Conservation (phyloP, 2,329 filamentous ascomycete species). For the Pseudocercospora ulei region DNA sequence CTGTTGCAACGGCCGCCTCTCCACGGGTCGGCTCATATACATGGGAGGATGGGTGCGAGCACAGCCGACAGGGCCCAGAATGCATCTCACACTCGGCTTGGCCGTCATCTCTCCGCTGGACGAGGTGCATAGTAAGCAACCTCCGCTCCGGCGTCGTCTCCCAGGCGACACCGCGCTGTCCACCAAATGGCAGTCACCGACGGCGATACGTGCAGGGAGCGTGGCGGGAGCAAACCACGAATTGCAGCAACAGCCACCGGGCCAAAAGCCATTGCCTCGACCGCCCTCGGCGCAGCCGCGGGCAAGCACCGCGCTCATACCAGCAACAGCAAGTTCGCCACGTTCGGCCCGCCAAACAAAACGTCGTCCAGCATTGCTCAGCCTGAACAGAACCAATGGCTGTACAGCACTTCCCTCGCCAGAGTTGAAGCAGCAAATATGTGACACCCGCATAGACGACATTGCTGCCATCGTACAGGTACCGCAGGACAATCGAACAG, state of each 20-base stretch:
- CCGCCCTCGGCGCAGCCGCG: conserved; percentile 8
- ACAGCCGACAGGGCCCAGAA: not conserved
- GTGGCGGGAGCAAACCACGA: conserved; percentile 1
- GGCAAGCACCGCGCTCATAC: conserved; percentile 13
- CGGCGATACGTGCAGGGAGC: too few relatives aligned
- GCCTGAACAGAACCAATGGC: conserved; percentile 26
- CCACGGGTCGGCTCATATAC: not conserved
- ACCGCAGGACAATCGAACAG: conserved; percentile 21
- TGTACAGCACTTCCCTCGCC: conserved; percentile 21
- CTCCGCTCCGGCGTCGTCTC: too few relatives aligned
- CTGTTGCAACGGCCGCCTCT: not conserved
- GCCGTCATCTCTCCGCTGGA: too few relatives aligned
- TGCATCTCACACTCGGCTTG: conserved; percentile 1
- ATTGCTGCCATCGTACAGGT: conserved; percentile 21
- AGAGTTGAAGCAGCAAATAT: conserved; percentile 25
- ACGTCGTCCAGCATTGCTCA: conserved; percentile 23
- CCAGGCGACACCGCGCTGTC: too few relatives aligned
- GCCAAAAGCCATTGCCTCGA: conserved; percentile 1
- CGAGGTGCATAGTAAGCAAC: too few relatives aligned
- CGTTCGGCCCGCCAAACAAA: conserved; percentile 19
- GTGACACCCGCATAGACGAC: conserved; percentile 19
- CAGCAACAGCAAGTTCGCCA: conserved; percentile 23
- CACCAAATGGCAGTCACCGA: conserved; percentile 2
- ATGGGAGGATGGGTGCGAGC: not conserved
- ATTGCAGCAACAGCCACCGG: conserved; percentile 3